A percentile compares a stretch with the other conserved stretches of the same genome.
These are phyloP conservation scores for Pleurotus pulmonarius DNA, from an alignment of 768 basidiomycete genomes.

Conservation along the genomic window DNA sequence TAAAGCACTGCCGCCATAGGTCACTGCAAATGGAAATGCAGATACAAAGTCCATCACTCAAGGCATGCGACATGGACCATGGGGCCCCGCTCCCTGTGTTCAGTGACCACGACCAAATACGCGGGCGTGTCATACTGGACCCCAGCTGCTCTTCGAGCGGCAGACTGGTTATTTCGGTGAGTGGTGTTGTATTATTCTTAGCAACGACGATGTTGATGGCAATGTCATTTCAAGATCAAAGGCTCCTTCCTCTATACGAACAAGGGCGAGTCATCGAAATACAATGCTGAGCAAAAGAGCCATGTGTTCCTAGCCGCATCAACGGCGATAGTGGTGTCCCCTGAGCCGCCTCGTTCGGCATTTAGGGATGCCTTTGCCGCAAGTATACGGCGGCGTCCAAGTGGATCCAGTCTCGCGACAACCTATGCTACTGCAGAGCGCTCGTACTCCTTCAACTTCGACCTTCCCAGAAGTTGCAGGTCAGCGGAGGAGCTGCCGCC, in stretches of 20 bases:
- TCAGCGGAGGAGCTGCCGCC: constrained; percentile 60
- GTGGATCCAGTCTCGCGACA: constrained; percentile 33
- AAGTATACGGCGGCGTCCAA: constrained; percentile 38
- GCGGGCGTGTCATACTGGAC: constrained; percentile 58
- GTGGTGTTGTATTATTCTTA: neutral
- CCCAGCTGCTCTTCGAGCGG: constrained; percentile 49
- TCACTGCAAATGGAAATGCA: constrained; percentile 57
- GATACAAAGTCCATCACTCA: constrained; percentile 59
- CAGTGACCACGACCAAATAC: constrained; percentile 54
- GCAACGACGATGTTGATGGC: neutral
- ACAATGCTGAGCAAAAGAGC: constrained; percentile 22
- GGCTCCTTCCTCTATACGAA: constrained; percentile 49
- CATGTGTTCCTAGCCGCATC: constrained; percentile 52
- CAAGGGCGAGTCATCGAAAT: constrained; percentile 18
- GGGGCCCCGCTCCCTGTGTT: constrained; percentile 49
- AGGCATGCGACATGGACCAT: constrained; percentile 30
- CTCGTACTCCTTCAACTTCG: constrained; percentile 49
- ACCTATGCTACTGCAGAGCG: constrained; percentile 30
- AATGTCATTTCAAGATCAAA: constrained; percentile 44
- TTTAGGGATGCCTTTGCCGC: constrained; percentile 39
- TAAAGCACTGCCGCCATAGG: constrained; percentile 22
- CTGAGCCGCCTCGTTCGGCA: constrained; percentile 27
- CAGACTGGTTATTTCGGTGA: constrained; percentile 53
- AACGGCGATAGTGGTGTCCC: constrained; percentile 37
- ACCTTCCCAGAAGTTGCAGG: constrained; percentile 45